Evolutionary conservation across 2,329 filamentous ascomycete genomes (phyloP), one percentile per base, ranked within the genome.

Genomic region (Aspergillus pseudoterreus): DNA sequence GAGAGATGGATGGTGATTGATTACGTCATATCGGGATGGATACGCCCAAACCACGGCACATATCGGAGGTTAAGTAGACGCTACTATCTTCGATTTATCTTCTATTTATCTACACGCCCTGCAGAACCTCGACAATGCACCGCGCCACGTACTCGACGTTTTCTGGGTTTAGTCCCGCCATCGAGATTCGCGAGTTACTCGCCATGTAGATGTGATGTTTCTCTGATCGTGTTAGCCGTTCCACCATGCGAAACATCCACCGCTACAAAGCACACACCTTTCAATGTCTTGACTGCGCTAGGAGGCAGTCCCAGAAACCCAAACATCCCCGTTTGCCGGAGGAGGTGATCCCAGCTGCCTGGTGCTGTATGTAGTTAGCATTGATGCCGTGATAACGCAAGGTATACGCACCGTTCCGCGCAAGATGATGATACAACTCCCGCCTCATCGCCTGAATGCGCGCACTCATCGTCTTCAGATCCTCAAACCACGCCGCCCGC

Each of bases 291-390:
- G 11, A 81, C 77, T 38, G 80, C 73, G 3, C 66, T 51, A 33
- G 71, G 68, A 4, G 54, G 73, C 24, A 82, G 62, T 0, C 79
- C 79, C 2, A 77, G 71, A 49, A 95, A 97, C 66, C 86, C 92
- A 78, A 97, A 97, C 92, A 97, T 97, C 75, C 92, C 92, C 63
- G 96, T 96, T 79, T 97, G 92, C 63, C 94, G 88, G 21, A 91
- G 94, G 17, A 66, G 47, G 38, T 63, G 63, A 10, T 60, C 59
- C 62, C 62, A 64, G 4, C 71, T 87, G 32, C 92, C 92, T 0
- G 92, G 91, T 0, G 92, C 96, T 83, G 35, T n/a, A n/a, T 5
- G 12, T n/a, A 38, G 14, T 38, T 14, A 38, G 27, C 8, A 30
- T 30, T 30, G 8, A 30, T 56, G 90, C 78, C 84, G 82, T 72